These are phyloP conservation scores for Gracilaria domingensis DNA, from an alignment of 23 red algal genomes.

Conservation along the genomic window DNA sequence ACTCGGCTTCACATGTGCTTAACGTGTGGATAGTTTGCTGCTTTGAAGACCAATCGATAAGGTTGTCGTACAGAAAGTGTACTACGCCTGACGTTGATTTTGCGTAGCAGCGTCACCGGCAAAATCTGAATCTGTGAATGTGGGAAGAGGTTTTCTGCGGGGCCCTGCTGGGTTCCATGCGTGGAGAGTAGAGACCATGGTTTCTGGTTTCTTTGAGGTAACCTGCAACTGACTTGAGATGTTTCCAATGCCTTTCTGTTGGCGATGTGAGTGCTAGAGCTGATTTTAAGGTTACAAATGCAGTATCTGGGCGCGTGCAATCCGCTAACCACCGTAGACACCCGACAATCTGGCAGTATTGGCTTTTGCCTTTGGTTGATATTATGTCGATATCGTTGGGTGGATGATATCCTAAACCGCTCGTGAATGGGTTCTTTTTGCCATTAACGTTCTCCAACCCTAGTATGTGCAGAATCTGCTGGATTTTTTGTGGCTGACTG, in stretches of 20 bases:
- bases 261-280: neutral
- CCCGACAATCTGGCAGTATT: neutral
- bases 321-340: neutral
- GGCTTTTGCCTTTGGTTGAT: neutral
- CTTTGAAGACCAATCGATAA: neutral
- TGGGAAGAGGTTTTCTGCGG: neutral
- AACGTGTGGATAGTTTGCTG: neutral
- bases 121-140: neutral
- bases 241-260: constrained; percentile 28
- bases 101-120: neutral
- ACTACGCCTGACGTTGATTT: neutral
- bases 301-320: neutral
- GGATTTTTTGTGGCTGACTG: neutral
- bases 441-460: neutral
- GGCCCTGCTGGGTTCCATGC: neutral
- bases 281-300: neutral
- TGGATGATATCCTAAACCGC: neutral
- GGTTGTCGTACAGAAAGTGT: neutral
- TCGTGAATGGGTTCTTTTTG: neutral
- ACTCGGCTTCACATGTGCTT: neutral
- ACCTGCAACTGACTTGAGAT: neutral
- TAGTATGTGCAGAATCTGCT: neutral
- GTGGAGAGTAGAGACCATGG: neutral
- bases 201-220: neutral
- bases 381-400: neutral